Conservation (phyloP, 768 basidiomycete species). For the Calocybe gangraenosa region DNA sequence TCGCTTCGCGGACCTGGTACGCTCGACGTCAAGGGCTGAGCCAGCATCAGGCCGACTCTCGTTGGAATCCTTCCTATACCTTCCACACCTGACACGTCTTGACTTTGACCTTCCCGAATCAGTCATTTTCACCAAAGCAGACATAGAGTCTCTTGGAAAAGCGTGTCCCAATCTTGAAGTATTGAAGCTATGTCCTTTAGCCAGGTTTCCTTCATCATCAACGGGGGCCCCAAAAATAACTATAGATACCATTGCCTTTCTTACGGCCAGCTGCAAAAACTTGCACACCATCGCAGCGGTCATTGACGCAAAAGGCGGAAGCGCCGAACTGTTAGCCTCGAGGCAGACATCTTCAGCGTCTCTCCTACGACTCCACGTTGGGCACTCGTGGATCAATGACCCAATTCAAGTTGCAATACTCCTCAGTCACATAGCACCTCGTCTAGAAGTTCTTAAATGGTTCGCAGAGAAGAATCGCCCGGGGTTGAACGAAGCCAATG, state of each 20-base stretch:
- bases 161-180: conserved; percentile 68
- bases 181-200: conserved; percentile 62
- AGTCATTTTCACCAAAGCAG: conserved; percentile 55
- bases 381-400: conserved; percentile 70
- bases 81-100: conserved; percentile 55
- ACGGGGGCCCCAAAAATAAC: conserved; percentile 53
- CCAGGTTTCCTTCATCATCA: conserved; percentile 51
- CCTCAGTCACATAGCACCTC: conserved; percentile 74
- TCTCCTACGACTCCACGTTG: conserved; percentile 67
- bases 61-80: conserved; percentile 49
- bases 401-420: conserved; percentile 68
- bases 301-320: conserved; percentile 51
- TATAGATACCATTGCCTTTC: conserved; percentile 56
- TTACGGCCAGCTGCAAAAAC: conserved; percentile 54
- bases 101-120: conserved; percentile 81
- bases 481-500: conserved; percentile 64
- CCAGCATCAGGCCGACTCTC: conserved; percentile 57
- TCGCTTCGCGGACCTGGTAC: conserved; percentile 79
- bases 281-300: conserved; percentile 66
- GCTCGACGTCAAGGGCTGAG: conserved; percentile 67
- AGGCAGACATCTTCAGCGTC: conserved; percentile 56
- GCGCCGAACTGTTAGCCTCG: conserved; percentile 40
- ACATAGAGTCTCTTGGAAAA: conserved; percentile 53
- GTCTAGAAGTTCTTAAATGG: conserved; percentile 66
- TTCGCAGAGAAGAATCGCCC: conserved; percentile 77